Conservation (phyloP, 305 asterid genomes). For the Fraxinus sp. region DNA sequence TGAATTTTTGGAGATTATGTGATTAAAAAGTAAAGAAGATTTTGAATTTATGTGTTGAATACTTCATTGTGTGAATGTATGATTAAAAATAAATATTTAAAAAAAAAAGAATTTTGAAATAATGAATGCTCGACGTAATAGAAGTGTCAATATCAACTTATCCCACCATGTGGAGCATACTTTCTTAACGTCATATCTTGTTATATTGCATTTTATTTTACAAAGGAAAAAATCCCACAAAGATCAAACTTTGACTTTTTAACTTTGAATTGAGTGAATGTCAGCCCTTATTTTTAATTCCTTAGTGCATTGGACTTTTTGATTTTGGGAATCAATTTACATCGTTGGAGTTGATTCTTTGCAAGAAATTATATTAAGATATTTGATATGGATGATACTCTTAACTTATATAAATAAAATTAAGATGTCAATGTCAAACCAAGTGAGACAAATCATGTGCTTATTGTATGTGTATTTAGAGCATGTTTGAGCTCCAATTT, state of each 20-base stretch:
- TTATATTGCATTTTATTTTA: background rate
- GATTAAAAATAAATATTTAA: no score
- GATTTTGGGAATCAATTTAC: conserved; percentile 16
- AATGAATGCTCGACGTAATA: no score
- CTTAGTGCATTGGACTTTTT: conserved; percentile 5
- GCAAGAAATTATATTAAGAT: background rate
- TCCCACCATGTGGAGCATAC: background rate
- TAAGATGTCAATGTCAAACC: background rate
- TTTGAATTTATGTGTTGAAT: no score
- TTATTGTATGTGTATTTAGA: background rate
- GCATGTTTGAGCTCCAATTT: no score
- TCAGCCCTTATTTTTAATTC: conserved; percentile 35
- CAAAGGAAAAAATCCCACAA: background rate
- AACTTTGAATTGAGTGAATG: conserved; percentile 27
- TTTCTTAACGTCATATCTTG: background rate
- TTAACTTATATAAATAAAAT: background rate
- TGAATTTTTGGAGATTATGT: no score
- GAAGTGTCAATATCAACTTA: no score
- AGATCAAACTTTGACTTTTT: conserved; percentile 33
- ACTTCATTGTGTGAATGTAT: no score
- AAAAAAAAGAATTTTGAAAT: no score
- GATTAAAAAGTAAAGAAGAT: no score
- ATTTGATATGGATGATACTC: background rate
- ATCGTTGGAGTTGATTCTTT: background rate
- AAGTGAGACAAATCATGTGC: background rate